Evolutionary conservation across 179 eudicot species (phyloP).

Genomic region (Silene vulgaris): DNA sequence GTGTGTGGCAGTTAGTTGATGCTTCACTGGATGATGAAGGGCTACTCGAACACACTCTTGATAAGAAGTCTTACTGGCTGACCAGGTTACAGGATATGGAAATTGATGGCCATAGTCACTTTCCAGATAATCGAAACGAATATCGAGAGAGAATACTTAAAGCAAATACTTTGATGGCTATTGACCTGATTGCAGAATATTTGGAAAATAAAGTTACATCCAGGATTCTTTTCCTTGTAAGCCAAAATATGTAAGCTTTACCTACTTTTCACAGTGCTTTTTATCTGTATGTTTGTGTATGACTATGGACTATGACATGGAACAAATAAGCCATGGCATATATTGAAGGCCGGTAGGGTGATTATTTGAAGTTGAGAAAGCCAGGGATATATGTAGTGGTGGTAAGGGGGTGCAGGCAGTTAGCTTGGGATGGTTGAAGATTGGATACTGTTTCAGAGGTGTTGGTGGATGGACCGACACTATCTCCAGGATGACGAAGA

Average conservation of each 20-base stretch:
- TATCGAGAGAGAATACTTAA: conserved; percentile 42
- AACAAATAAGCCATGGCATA: background rate
- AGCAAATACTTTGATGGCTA: conserved; percentile 55
- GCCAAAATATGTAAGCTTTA: conserved; percentile 76
- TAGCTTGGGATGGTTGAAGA: background rate
- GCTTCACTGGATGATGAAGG: conserved; percentile 92
- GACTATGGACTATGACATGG: background rate
- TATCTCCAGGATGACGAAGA: background rate
- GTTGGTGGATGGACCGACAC: background rate
- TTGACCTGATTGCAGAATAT: conserved; percentile 65
- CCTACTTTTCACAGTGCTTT: background rate
- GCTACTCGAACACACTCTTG: conserved; percentile 53
- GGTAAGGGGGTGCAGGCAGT: background rate
- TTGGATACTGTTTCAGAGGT: background rate
- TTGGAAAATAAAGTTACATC: conserved; percentile 71
- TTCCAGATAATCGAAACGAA: conserved; percentile 45
- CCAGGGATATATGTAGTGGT: background rate
- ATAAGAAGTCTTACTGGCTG: conserved; percentile 62
- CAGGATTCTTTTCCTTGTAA: conserved; percentile 80
- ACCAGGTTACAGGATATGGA: conserved; percentile 61
- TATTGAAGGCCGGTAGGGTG: background rate
- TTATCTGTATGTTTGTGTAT: conserved; percentile 1
- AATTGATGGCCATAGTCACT: conserved; percentile 34
- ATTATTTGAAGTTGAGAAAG: background rate
- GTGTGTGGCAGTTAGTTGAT: conserved; percentile 84